phyloP scores from a whole-genome alignment of 2,329 filamentous ascomycete species.

The Nothophaeocryptopus gaeumannii region DNA sequence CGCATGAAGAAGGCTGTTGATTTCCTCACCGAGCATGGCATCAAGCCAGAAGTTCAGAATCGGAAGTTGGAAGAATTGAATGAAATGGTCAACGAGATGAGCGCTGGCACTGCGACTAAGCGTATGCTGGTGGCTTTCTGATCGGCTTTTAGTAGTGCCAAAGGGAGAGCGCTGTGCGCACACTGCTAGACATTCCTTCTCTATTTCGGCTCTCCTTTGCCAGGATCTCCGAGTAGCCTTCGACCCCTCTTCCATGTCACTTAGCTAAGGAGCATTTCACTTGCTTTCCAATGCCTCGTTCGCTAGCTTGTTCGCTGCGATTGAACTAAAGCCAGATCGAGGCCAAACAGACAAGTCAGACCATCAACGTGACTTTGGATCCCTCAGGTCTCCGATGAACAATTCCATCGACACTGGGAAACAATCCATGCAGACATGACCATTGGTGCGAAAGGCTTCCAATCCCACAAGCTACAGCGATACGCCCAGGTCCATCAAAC shows the following conservation, averaged over 20 bases:
- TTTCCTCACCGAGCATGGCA: slow-evolving; percentile 19
- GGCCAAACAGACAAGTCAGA: too few species aligned
- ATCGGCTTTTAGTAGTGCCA: neutral
- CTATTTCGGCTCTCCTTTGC: neutral
- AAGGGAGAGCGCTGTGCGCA: too few species aligned
- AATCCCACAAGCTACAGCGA: slow-evolving; percentile 30
- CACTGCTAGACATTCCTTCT: too few species aligned
- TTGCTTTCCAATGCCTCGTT: too few species aligned
- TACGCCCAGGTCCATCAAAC: slow-evolving; percentile 31
- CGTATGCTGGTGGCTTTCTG: slow-evolving; percentile 20
- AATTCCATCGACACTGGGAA: slow-evolving; percentile 36
- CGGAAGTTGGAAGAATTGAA: slow-evolving; percentile 20
- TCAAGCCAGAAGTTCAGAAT: slow-evolving; percentile 19
- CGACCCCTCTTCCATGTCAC: too few species aligned
- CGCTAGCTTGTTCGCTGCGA: too few species aligned
- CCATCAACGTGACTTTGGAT: too few species aligned
- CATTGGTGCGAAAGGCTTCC: slow-evolving; percentile 30
- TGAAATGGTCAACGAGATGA: slow-evolving; percentile 24
- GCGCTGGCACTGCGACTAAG: slow-evolving; percentile 18
- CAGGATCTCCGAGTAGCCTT: too few species aligned
- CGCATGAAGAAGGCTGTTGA: slow-evolving; percentile 22
- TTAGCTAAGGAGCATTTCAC: too few species aligned
- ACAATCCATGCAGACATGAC: slow-evolving; percentile 35
- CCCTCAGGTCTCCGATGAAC: slow-evolving; percentile 31
- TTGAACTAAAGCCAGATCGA: too few species aligned